phyloP scores from a whole-genome alignment of 208 protist species.

The Trypanosoma lewisi region DNA sequence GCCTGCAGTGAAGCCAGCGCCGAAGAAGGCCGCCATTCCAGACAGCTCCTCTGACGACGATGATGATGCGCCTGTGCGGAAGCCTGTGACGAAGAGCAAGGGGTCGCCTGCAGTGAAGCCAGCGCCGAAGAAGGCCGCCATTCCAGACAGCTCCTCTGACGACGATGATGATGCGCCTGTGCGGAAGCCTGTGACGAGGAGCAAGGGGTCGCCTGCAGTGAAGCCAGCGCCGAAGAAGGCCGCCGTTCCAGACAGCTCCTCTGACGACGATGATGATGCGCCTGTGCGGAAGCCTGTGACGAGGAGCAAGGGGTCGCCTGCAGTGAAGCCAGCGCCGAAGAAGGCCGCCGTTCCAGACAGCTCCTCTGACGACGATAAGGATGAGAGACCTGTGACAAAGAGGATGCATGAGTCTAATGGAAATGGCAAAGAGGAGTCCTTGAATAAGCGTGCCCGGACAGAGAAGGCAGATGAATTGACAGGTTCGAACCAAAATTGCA shows the following conservation, averaged over 20 bases:
- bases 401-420: background rate
- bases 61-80: background rate
- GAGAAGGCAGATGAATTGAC: background rate
- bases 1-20: background rate
- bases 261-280: constrained; percentile 58
- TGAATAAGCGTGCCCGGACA: background rate
- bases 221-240: constrained; percentile 56
- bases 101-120: background rate
- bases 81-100: background rate
- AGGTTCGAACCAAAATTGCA: background rate
- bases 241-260: constrained; percentile 40
- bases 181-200: constrained; percentile 33
- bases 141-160: constrained; percentile 32
- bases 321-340: constrained; percentile 28
- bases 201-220: constrained; percentile 25
- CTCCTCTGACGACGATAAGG: constrained; percentile 11
- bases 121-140: constrained; percentile 25
- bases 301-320: constrained; percentile 26
- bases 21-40: background rate
- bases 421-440: background rate
- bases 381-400: constrained; percentile 5
- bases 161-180: constrained; percentile 49
- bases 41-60: background rate
- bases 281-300: constrained; percentile 38
- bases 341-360: constrained; percentile 38